Percentiles rank a stretch among this genome's conserved stretches.
These are phyloP conservation scores for Jimgerdemannia flammicorona DNA, from an alignment of 192 early-diverging fungal genomes.

Conservation along the genomic window DNA sequence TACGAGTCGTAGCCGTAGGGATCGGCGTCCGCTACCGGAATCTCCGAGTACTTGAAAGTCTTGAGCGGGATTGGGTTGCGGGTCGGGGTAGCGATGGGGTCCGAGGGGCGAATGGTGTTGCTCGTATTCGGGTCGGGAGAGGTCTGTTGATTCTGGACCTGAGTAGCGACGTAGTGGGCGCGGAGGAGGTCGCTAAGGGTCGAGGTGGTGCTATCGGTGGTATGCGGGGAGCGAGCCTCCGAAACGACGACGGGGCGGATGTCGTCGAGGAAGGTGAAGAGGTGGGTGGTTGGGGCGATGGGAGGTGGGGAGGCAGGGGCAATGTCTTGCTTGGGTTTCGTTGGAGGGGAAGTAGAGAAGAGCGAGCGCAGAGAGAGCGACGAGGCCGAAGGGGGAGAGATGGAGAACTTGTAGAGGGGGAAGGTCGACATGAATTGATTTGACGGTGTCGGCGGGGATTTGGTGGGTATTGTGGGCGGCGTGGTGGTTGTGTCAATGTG, in stretches of 20 bases:
- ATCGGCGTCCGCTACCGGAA: background rate
- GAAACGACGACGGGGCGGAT: background rate
- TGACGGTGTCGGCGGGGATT: background rate
- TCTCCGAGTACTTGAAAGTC: background rate
- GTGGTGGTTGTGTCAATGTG: background rate
- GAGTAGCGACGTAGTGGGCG: background rate
- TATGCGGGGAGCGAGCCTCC: background rate
- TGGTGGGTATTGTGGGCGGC: background rate
- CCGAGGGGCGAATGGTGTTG: too few relatives aligned
- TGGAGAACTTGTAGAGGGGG: background rate
- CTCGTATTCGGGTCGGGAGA: too few relatives aligned
- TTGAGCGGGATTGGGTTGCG: background rate
- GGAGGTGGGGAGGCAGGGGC: background rate
- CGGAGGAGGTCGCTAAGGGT: background rate
- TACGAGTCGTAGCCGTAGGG: background rate
- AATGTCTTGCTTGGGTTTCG: background rate
- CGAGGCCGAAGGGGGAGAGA: background rate
- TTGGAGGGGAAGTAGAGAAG: background rate
- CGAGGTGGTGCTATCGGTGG: background rate
- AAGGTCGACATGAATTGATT: background rate
- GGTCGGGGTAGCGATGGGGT: too few relatives aligned
- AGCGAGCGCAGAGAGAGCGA: background rate
- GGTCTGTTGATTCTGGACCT: background rate
- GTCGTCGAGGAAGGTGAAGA: slow-evolving; percentile 4
- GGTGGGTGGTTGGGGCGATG: background rate